A percentile compares a stretch with the other conserved stretches of the same genome.
phyloP scores from a whole-genome alignment of 2,329 filamentous ascomycete genomes.

The Coniochaeta sp. region DNA sequence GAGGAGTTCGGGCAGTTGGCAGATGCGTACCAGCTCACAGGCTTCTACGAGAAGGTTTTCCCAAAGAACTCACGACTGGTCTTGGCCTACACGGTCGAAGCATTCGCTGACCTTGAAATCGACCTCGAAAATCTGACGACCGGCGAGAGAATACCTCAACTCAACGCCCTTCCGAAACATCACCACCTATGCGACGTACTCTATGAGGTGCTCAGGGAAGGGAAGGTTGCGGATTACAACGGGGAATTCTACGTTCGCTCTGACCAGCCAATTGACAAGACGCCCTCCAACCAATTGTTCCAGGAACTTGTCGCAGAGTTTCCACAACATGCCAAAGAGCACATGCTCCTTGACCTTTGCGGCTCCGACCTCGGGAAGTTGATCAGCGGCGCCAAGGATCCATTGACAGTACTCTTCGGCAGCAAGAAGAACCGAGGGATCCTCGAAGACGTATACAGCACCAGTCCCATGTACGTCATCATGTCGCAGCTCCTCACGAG shows the following conservation, averaged over 20 bases:
- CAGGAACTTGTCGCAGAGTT: too few relatives aligned
- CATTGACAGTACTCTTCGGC: slow-evolving; percentile 31
- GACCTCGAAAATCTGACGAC: slow-evolving; percentile 11
- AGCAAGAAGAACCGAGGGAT: slow-evolving; percentile 23
- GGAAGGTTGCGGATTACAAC: slow-evolving; percentile 21
- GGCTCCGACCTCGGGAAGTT: slow-evolving; percentile 21
- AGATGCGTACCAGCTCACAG: slow-evolving; percentile 18
- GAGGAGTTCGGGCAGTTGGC: slow-evolving; percentile 18
- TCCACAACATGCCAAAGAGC: too few relatives aligned
- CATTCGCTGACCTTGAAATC: slow-evolving; percentile 26
- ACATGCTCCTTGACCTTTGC: too few relatives aligned
- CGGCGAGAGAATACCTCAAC: slow-evolving; percentile 17
- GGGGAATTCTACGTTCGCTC: slow-evolving; percentile 21
- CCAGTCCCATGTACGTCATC: slow-evolving; percentile 26
- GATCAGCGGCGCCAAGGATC: slow-evolving; percentile 25
- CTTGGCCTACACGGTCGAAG: slow-evolving; percentile 22
- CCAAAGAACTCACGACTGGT: slow-evolving; percentile 19
- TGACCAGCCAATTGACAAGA: slow-evolving; percentile 11
- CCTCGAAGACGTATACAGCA: slow-evolving; percentile 25
- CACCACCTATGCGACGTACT: slow-evolving; percentile 21
- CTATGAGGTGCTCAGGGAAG: slow-evolving; percentile 25
- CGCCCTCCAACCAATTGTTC: slow-evolving; percentile 16
- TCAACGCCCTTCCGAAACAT: slow-evolving; percentile 20
- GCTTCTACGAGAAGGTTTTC: slow-evolving; percentile 18
- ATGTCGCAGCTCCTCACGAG: slow-evolving; percentile 12